These are phyloP conservation scores for Puccinia horiana DNA, from an alignment of 1,284 basidiomycete species.

Conservation along the genomic window DNA sequence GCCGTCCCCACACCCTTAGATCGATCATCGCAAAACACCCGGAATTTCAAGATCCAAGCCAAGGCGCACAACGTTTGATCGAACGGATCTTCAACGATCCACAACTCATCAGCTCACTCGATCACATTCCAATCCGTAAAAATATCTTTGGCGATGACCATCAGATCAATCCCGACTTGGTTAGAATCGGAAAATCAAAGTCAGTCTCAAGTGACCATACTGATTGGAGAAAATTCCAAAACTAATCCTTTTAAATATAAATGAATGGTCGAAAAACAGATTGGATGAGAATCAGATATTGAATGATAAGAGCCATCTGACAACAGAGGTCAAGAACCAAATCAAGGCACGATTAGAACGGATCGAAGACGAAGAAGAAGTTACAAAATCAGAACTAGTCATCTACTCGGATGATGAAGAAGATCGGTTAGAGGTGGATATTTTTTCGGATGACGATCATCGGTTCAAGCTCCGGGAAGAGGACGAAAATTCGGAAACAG, in stretches of 20 bases:
- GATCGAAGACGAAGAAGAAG: slow-evolving; percentile 12
- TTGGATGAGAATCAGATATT: slow-evolving; percentile 13
- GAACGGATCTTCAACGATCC: neutral
- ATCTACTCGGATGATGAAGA: slow-evolving; percentile 11
- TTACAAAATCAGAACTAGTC: neutral
- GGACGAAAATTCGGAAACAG: neutral
- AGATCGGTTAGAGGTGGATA: neutral
- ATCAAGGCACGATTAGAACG: slow-evolving; percentile 24
- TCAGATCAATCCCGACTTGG: neutral
- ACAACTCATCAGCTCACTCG: neutral
- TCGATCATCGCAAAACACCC: neutral
- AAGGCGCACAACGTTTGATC: slow-evolving; percentile 2
- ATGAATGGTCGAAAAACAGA: neutral
- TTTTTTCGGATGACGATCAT: slow-evolving; percentile 38
- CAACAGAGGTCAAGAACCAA: neutral
- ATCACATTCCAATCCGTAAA: neutral
- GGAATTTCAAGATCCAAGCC: neutral
- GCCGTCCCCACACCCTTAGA: neutral
- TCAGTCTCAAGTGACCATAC: neutral
- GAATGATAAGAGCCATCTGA: slow-evolving; percentile 31
- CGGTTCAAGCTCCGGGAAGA: neutral
- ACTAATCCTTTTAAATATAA: too few relatives aligned
- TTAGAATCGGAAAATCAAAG: neutral
- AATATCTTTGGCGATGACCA: slow-evolving; percentile 3
- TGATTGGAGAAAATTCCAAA: too few relatives aligned